Base-by-base conservation (phyloP, 768 basidiomycete genomes). In the Lactarius tabidus region DNA sequence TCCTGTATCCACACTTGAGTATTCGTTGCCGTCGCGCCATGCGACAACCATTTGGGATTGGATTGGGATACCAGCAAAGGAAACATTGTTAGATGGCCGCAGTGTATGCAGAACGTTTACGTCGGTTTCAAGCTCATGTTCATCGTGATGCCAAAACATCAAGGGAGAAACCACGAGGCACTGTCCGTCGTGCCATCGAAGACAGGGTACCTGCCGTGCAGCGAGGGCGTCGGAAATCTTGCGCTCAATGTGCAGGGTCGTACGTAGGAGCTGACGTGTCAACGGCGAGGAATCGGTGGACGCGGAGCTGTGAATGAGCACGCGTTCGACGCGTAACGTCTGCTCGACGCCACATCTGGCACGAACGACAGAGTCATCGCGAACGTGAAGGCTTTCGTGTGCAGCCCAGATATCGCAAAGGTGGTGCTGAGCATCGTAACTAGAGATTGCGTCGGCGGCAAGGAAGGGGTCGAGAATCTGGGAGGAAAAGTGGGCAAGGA, bases 1-100 rank as follows among this genome's bases (percentile, higher is more conserved):
- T 71, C 89, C 86, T 57, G 86, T 80, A 63, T 79, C 79, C n/a
- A 39, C 51, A 28, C 78, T 75, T 38, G 74, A 59, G 63, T 81
- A 80, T 55, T 81, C 81, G 60, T 87, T 84, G 57, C 78, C 78
- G 28, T 83, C 85, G 63, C 89, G 80, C 23, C 89, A 87, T 9
- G 90, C 89, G 41, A 94, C 76, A 35, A 92, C 88, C 88, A 92
- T 92, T 52, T 84, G 80, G 2, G 88, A 83, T 12, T 85, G 87
- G 55, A 93, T 75, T 26, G 83, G 79, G 33, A 93, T 81, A 31
- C 86, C 87, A 56, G 81, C 80, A n/a, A 86, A 71, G 23, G 87
- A 81, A 33, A 84, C 74, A 69, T 89, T 88, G 45, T 79, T 75
- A 41, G 77, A 76, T 48, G 75, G 63, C 65, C 79, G 82, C 65